Base-by-base conservation (phyloP, 73 alveolate species). In the Blepharisma japonicum region DNA sequence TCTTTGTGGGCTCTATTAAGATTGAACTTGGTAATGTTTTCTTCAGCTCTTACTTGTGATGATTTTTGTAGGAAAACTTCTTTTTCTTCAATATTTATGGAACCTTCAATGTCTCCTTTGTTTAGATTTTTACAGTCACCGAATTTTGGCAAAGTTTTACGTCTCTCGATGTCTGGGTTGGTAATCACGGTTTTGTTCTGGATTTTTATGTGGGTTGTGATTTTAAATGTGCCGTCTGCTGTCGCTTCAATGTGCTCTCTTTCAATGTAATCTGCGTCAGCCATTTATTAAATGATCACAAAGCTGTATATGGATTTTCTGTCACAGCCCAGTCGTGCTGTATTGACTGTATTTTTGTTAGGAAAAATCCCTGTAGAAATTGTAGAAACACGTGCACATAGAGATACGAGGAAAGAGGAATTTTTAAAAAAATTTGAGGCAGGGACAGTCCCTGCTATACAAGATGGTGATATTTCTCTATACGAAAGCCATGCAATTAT, bases 371-470 rank as follows among this genome's bases (percentile, higher is more conserved):
- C 42, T 32, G 42, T 32, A 32, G 42, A 32, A 32, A 32, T 32
- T 32, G 42, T 32, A 32, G 42, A 32, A 32, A 32, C 42, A 0
- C 42, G 42, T 3, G 42, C 42, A 32, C 42, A 32, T 3, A 32
- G 42, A 3, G 42, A 32, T 32, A 32, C 42, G 5, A 32, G 42
- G 3, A 32, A 32, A 32, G 47, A 61, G 5, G 74, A 61, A 11
- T 61, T 20, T 25, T 39, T 61, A 25, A 25, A 61, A 61, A 61
- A 2, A 18, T 61, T n/a, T 25, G 47, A n/a, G 23, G 14, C 47
- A 39, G 74, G 74, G 23, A 61, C 74, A 2, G 74, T 61, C 23
- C 74, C 74, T 14, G 74, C 74, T 14, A 61, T 61, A 61, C 47
- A 14, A 8, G 47, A 61, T 61, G 23, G 5, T 25, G 5, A 25